These are phyloP conservation scores for Cunninghamia lanceolata DNA, from an alignment of 75 land plant genomes.

Conservation along the genomic window DNA sequence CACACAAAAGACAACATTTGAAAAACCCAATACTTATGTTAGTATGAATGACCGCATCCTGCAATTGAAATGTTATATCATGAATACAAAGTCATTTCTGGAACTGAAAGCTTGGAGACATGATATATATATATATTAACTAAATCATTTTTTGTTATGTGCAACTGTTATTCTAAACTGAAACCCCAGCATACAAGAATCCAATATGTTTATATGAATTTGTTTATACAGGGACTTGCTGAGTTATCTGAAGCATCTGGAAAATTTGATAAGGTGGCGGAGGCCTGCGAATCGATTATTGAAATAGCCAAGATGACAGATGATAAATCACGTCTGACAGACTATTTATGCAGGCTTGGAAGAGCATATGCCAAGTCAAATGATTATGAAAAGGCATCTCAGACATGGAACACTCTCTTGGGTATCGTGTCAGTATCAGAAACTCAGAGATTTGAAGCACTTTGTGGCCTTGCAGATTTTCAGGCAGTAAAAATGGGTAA, in stretches of 20 bases:
- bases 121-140: not conserved
- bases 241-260: slow-evolving; percentile 32
- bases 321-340: slow-evolving; percentile 15
- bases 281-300: slow-evolving; percentile 23
- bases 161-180: not conserved
- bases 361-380: slow-evolving; percentile 11
- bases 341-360: slow-evolving; percentile 28
- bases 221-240: slow-evolving; percentile 26
- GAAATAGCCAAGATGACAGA: slow-evolving; percentile 14
- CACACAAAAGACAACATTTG: not conserved
- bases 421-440: slow-evolving; percentile 13
- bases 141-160: not conserved
- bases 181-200: not conserved
- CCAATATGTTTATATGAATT: not conserved
- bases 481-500: slow-evolving; percentile 27
- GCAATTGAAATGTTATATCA: not conserved
- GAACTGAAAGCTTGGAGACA: not conserved
- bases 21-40: not conserved
- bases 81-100: not conserved
- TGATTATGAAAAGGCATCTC: slow-evolving; percentile 24
- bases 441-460: slow-evolving; percentile 23
- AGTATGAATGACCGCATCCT: not conserved
- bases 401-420: slow-evolving; percentile 24
- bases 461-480: slow-evolving; percentile 34
- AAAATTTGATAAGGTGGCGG: slow-evolving; percentile 20